Evolutionary conservation across 2,329 filamentous ascomycete genomes (phyloP).

Genomic region (Zymoseptoria tritici): DNA sequence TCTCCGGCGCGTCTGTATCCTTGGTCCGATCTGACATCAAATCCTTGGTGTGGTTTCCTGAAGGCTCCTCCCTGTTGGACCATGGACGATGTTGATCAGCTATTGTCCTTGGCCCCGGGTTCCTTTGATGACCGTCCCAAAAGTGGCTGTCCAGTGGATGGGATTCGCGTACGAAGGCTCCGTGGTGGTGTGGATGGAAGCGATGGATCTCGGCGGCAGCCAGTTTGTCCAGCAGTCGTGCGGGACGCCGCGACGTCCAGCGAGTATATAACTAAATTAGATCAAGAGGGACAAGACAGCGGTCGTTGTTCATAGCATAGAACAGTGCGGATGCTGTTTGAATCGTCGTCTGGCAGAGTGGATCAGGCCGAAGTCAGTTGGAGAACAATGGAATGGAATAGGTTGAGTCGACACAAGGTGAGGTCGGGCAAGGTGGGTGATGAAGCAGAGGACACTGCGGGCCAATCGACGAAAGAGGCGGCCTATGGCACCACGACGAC

Average conservation of each 20-base stretch:
- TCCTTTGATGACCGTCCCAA: conserved; percentile 10
- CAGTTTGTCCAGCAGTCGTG: conserved; percentile 22
- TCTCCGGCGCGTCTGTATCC: conserved; percentile 20
- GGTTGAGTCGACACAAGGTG: neutral
- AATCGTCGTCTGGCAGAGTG: neutral
- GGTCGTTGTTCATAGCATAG: neutral
- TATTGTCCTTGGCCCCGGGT: conserved; percentile 9
- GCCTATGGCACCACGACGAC: neutral
- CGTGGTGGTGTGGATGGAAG: conserved; percentile 19
- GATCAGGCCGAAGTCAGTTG: neutral
- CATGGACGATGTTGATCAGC: conserved; percentile 25
- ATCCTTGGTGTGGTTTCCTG: conserved; percentile 24
- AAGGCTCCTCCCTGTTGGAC: conserved; percentile 21
- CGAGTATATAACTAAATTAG: neutral
- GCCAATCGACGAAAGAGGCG: neutral
- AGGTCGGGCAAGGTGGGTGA: neutral
- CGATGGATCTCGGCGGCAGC: conserved; percentile 24
- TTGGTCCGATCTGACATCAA: conserved; percentile 30
- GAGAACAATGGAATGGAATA: neutral
- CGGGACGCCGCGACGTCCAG: conserved; percentile 22
- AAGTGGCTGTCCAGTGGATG: neutral
- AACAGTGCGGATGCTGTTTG: neutral
- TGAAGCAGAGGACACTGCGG: neutral
- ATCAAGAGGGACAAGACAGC: neutral
- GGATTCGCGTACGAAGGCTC: conserved; percentile 10